Percentiles rank a stretch among this genome's conserved stretches.
phyloP scores from a whole-genome alignment of 495 filamentous ascomycete genomes.

The Darksidea phi region DNA sequence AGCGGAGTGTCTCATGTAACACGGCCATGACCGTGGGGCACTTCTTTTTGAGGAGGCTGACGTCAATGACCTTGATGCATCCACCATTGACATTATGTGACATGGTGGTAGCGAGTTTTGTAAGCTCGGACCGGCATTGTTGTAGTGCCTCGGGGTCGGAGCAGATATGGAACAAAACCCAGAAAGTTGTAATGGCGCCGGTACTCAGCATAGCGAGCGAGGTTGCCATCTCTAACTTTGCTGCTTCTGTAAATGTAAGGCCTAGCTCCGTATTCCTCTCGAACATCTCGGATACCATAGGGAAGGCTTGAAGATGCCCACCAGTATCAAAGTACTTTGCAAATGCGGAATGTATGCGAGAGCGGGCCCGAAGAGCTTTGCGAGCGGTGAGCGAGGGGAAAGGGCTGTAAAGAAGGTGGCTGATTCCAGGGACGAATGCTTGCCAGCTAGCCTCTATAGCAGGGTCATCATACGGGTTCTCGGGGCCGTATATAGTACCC shows the following conservation, averaged over 20 bases:
- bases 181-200: conserved; percentile 2
- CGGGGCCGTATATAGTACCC: conserved; percentile 49
- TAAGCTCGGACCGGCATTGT: background rate
- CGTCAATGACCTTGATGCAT: background rate
- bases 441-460: conserved; percentile 47
- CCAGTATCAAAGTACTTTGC: conserved; percentile 8
- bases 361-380: conserved; percentile 1
- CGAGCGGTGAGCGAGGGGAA: conserved; percentile 3
- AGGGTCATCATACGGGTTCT: conserved; percentile 50
- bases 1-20: conserved; percentile 7
- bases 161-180: conserved; percentile 9
- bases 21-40: conserved; percentile 8
- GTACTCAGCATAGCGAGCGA: conserved; percentile 14
- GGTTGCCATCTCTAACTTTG: conserved; percentile 15
- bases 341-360: conserved; percentile 5
- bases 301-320: conserved; percentile 2
- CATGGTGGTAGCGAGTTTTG: background rate
- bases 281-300: conserved; percentile 9
- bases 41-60: background rate
- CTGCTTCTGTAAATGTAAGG: background rate
- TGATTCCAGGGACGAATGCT: conserved; percentile 24
- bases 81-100: background rate
- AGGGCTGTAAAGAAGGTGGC: conserved; percentile 6
- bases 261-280: background rate
- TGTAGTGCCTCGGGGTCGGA: conserved; percentile 2